These are phyloP conservation scores for Phyllosticta paracitricarpa DNA, from an alignment of 2,329 filamentous ascomycete genomes.

Conservation along the genomic window DNA sequence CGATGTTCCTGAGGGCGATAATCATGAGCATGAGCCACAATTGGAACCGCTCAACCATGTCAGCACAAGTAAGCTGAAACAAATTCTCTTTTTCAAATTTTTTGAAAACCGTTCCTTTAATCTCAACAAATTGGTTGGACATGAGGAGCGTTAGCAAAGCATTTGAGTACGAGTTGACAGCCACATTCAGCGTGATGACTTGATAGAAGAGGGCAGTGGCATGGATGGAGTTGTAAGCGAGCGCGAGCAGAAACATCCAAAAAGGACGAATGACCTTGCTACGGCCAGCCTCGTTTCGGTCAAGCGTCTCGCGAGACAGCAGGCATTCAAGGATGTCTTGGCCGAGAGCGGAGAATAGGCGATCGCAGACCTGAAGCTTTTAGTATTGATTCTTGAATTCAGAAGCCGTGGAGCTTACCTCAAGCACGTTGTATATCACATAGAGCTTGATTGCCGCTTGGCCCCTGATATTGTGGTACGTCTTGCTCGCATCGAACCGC, in stretches of 20 bases:
- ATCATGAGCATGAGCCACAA: conserved; percentile 96
- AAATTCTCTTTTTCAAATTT: conserved; percentile 97
- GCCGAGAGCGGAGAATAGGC: conserved; percentile 78
- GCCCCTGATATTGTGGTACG: conserved; percentile 95
- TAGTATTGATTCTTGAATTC: conserved; percentile 94
- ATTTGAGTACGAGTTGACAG: conserved; percentile 97
- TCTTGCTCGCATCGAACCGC: conserved; percentile 86
- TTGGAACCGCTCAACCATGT: conserved; percentile 94
- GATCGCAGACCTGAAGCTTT: conserved; percentile 84
- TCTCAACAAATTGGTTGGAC: conserved; percentile 98
- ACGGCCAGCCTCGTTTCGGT: conserved; percentile 75
- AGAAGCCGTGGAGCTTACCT: conserved; percentile 76
- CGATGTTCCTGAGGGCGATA: conserved; percentile 90
- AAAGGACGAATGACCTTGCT: conserved; percentile 84
- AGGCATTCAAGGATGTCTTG: conserved; percentile 95
- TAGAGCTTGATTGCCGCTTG: conserved; percentile 97
- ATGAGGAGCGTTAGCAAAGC: conserved; percentile 83
- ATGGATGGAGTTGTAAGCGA: conserved; percentile 82
- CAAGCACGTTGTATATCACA: conserved; percentile 96
- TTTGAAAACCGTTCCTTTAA: conserved; percentile 97
- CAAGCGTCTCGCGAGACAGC: conserved; percentile 85
- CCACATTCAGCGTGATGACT: conserved; percentile 94
- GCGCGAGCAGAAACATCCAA: conserved; percentile 79
- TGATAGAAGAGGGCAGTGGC: conserved; percentile 89
- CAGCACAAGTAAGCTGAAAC: conserved; percentile 92